Percentiles rank a stretch among this genome's conserved stretches.
Evolutionary conservation across 2,329 filamentous ascomycete genomes (phyloP).

Genomic region (Fusarium sp.): DNA sequence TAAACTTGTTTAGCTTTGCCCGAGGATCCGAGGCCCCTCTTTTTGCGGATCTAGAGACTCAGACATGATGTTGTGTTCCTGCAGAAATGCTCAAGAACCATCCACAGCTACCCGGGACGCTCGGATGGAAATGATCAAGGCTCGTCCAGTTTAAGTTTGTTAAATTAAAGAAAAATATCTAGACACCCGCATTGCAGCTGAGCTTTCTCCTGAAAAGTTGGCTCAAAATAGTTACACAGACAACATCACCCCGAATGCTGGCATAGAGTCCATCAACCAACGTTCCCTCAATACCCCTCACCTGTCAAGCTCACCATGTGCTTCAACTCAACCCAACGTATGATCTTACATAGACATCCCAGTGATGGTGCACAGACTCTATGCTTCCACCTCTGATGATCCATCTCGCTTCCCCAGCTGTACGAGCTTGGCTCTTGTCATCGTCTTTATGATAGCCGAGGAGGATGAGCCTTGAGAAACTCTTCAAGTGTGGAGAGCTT

Average conservation of each 20-base stretch:
- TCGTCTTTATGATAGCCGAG: conserved; percentile 5
- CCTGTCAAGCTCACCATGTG: not conserved
- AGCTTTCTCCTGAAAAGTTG: not conserved
- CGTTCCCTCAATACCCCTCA: not conserved
- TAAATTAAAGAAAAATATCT: not conserved
- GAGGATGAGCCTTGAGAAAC: conserved; percentile 30
- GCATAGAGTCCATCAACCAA: not conserved
- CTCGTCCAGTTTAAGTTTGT: not conserved
- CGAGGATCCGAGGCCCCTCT: conserved; percentile 2
- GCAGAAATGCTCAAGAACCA: not conserved
- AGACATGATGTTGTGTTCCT: not conserved
- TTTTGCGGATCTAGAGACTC: not conserved
- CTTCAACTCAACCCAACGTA: not conserved
- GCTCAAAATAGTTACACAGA: not conserved
- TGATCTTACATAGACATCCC: not conserved
- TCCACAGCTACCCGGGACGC: not conserved
- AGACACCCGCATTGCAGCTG: not conserved
- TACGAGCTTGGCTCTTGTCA: not conserved
- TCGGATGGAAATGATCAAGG: not conserved
- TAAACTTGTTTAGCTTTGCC: not conserved
- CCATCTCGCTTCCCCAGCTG: not conserved
- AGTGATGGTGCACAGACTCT: not conserved
- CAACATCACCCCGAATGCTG: not conserved
- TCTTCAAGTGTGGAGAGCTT: conserved; percentile 38
- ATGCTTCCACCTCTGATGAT: not conserved